Percentiles rank a stretch among this genome's conserved stretches.
Evolutionary conservation across 345 rosid species (phyloP).

Genomic region (Turnera subulata): DNA sequence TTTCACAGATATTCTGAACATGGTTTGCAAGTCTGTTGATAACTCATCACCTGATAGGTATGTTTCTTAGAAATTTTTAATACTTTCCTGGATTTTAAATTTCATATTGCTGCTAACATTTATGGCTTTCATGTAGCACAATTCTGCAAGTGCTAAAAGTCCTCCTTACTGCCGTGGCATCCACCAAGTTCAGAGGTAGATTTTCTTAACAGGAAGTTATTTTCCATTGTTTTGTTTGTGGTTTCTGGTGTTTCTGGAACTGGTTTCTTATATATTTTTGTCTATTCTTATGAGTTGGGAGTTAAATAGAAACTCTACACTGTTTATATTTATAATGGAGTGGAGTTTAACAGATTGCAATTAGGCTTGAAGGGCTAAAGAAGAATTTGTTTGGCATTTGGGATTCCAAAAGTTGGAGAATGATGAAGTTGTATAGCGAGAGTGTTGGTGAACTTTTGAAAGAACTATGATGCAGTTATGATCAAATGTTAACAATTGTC

Average conservation of each 20-base stretch:
- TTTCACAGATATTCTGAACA: slow-evolving; percentile 81
- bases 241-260: slow-evolving; percentile 2
- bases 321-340: neutral
- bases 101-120: slow-evolving; percentile 23
- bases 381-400: neutral
- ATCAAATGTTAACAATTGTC: too few species aligned
- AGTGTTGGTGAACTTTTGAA: neutral
- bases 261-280: neutral
- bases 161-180: slow-evolving; percentile 94
- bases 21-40: slow-evolving; percentile 89
- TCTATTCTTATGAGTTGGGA: neutral
- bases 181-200: slow-evolving; percentile 87
- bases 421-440: neutral
- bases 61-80: slow-evolving; percentile 8
- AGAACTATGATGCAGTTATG: neutral
- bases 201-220: slow-evolving; percentile 16
- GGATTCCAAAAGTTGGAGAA: neutral
- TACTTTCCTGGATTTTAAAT: slow-evolving; percentile 7
- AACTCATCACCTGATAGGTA: slow-evolving; percentile 97
- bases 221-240: slow-evolving; percentile 17
- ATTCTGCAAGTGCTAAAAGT: slow-evolving; percentile 90
- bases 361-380: neutral
- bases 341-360: neutral
- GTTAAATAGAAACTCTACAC: too few species aligned
- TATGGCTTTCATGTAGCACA: slow-evolving; percentile 59